Evolutionary conservation across 2,329 filamentous ascomycete genomes (phyloP), one percentile per base, ranked within the genome.

Genomic region (Curvularia sp.): DNA sequence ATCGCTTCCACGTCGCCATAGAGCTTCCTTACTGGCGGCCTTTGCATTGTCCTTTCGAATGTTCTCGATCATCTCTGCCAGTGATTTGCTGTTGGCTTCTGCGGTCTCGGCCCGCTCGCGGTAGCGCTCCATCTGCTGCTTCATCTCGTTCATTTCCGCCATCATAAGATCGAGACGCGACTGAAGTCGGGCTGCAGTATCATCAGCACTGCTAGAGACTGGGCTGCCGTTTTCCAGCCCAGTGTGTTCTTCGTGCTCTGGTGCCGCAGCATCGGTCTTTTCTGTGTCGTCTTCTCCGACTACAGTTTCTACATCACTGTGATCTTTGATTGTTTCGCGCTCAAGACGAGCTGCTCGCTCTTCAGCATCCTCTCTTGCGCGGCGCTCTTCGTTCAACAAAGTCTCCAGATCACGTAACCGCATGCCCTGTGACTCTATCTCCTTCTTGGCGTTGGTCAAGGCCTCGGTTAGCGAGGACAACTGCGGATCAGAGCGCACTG

Each of bases 51-150:
- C 88, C 67, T 82, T 84, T 53, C 93, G 87, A 55, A 97, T 89
- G 65, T 89, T 89, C 67, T 91, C 83, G 12, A 97, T 88, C 92
- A 98, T 95, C 73, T 97, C 91, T 1, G 90, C 89, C 44, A 99
- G 79, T 1, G 89, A 89, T 75, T 90, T 89, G 54, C 89, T 88
- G 53, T 97, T 93, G 8, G 85, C 81, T 74, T 98, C 94, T 3
- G 93, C 93, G 58, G 82, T 84, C 75, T 97, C 90, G 8, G 93
- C 93, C 30, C 92, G 88, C 55, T 86, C 81, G 69, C 89, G 89
- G 80, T 91, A 97, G 6, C 83, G 80, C 53, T 95, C 89, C 73
- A 97, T 88, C 74, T 96, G 89, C 61, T 88, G 83, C 77, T 89
- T 91, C 81, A 97, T 87, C 57, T 89, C 88, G 54, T 87, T 87